These are phyloP conservation scores for Perkinsus chesapeaki DNA, from an alignment of 169 alveolate genomes.

Conservation along the genomic window DNA sequence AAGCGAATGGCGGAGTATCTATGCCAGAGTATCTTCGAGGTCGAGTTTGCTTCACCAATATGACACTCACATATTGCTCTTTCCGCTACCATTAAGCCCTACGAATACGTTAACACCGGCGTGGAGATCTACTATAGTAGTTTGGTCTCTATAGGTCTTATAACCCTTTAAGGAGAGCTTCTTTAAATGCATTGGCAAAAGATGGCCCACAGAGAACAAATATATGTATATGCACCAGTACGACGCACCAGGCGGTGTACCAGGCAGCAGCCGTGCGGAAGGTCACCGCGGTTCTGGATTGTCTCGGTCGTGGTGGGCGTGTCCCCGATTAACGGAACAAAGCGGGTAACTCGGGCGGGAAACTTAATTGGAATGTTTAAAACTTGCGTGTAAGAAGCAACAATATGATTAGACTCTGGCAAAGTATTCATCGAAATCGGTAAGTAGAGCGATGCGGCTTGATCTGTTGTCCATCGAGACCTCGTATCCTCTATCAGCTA, in stretches of 20 bases:
- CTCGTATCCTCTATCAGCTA: conserved; percentile 21
- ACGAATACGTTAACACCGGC: conserved; percentile 54
- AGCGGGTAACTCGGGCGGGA: not conserved
- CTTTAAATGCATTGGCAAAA: conserved; percentile 42
- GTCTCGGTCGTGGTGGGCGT: too few species aligned
- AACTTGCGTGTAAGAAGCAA: not conserved
- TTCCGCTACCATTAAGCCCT: conserved; percentile 13
- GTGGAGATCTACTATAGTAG: conserved; percentile 38
- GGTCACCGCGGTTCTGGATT: too few species aligned
- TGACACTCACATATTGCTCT: not conserved
- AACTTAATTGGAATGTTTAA: not conserved
- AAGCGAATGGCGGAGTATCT: not conserved
- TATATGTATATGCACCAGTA: too few species aligned
- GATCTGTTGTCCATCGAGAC: conserved; percentile 27
- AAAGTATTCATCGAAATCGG: not conserved
- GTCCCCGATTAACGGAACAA: not conserved
- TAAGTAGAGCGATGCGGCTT: conserved; percentile 4
- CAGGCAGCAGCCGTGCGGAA: too few species aligned
- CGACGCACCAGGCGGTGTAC: too few species aligned
- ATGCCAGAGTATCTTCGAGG: not conserved
- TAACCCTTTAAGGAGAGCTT: conserved; percentile 56
- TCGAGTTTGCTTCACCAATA: not conserved
- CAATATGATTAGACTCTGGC: not conserved
- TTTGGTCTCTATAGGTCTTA: conserved; percentile 59
- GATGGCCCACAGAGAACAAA: not conserved